Evolutionary conservation across 164 flowering plant genomes (phyloP), one percentile per base, ranked within the genome.

Genomic region (Chloranthus sessilifolius): DNA sequence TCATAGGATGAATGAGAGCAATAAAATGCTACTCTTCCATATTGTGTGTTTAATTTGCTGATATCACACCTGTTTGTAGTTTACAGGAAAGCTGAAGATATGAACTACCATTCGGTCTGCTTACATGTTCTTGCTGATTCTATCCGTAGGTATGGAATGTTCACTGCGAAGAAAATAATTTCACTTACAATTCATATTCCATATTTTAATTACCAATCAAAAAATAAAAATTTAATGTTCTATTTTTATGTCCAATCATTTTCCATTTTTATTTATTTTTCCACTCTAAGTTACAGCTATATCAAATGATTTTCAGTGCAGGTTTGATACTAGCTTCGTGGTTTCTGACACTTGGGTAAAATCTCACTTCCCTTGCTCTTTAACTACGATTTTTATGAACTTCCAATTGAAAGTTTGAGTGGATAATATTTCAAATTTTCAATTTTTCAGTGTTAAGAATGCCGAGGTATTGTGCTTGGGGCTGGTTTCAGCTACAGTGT

Each of bases 101-200:
- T 89, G 92, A 94, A 94, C 56, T 66, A 81, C 62, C 99, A 94
- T 66, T 85, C 99, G 0, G 87, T 94, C 62, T 94, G 86, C 75
- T 58, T 94, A 62, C 99, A 94, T 68, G 99, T 94, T 64, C 78
- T 94, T 54, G 96, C 99, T 51, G 99, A 94, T 77, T 94, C 97
- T 41, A 87, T 94, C 49, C 84, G 97, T 59, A 94, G 99, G 99
- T 94, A 66, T 38, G 23, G 33, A 40, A 44, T 52, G 1, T 43
- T 52, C 57, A 33, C 58, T 55, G 20, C n/a, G n/a, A n/a, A n/a
- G n/a, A n/a, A n/a, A n/a, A n/a, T n/a, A n/a, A n/a, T n/a, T n/a
- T n/a, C n/a, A n/a, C n/a, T n/a, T n/a, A n/a, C n/a, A n/a, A n/a
- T n/a, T n/a, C n/a, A n/a, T n/a, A n/a, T n/a, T n/a, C n/a, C n/a